phyloP scores from a whole-genome alignment of 257 asterid species.

The Fraxinus quadrangulata region DNA sequence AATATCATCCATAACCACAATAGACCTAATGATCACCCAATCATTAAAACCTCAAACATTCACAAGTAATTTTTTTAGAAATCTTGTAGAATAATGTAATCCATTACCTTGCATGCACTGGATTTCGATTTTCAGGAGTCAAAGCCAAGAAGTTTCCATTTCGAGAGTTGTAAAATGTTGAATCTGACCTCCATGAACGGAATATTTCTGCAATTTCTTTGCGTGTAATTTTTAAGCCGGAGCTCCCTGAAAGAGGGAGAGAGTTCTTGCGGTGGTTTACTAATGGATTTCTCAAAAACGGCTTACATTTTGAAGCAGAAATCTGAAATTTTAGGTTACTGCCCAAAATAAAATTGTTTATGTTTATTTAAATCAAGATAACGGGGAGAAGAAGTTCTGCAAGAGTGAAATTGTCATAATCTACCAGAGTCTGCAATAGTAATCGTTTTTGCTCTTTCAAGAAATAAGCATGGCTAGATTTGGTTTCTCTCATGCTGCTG shows the following conservation, averaged over 20 bases:
- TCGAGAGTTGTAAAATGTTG: conserved; percentile 51
- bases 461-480: conserved; percentile 16
- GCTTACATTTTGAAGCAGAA: conserved; percentile 50
- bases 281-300: conserved; percentile 47
- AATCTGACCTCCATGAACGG: conserved; percentile 54
- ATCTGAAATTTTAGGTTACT: not conserved
- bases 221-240: conserved; percentile 36
- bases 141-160: conserved; percentile 63
- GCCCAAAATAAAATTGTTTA: not conserved
- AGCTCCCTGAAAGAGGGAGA: conserved; percentile 30
- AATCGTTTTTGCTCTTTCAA: conserved; percentile 31
- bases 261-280: conserved; percentile 52
- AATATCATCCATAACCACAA: conserved; percentile 67
- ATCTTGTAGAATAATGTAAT: not conserved
- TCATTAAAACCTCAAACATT: not conserved
- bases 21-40: conserved; percentile 37
- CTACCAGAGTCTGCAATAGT: conserved; percentile 25
- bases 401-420: conserved; percentile 26
- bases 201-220: conserved; percentile 48
- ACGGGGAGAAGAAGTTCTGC: not conserved
- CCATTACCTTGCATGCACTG: conserved; percentile 50
- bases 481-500: conserved; percentile 22
- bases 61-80: too few relatives aligned
- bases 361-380: too few relatives aligned
- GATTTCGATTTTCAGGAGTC: conserved; percentile 53